Evolutionary conservation across 2,329 filamentous ascomycete genomes (phyloP), one percentile per base, ranked within the genome.

Genomic region (Daldinia sp.): DNA sequence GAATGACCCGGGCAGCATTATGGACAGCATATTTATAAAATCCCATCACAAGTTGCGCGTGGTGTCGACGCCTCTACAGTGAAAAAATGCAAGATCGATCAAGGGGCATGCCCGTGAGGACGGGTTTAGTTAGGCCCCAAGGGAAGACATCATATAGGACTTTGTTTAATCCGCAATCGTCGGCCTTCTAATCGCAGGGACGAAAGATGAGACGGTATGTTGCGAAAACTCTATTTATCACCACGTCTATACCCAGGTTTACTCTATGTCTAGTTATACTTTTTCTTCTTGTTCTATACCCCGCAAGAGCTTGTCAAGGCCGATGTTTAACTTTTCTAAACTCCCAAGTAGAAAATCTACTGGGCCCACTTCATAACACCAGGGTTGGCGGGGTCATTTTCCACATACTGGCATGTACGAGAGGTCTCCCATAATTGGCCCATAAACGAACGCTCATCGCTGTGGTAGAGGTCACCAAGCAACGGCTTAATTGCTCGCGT

Each of bases 401-500:
- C 74, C 2, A 78, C 76, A 59, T 76, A 78, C 35, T 76, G 73
- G 66, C 75, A 77, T 45, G 68, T 69, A 50, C 67, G 71, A 60
- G 75, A 77, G 1, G 74, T 76, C 15, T 67, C 68, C 71, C 74
- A 72, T 23, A 78, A 68, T 5, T 70, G 69, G 17, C 70, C 70
- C 57, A 76, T 68, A 66, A 76, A 77, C 8, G 73, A 73, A 50
- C 71, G 67, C 13, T 75, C 69, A 29, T 79, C 78, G 11, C 72
- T 70, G 61, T 75, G 75, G 72, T 85, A 85, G 58, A 80, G 76
- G 17, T 78, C 74, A 4, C 82, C 82, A 39, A 85, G 78, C 17
- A 84, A 73, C 1, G 77, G 77, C 67, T 76, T 76, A 68, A 85
- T 83, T 25, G 81, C 80, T 43, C 75, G 71, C 2, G 81, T 82